Evolutionary conservation across 805 yeast genomes (phyloP), one percentile per base, ranked within the genome.

Genomic region (Pichia paraexigua): DNA sequence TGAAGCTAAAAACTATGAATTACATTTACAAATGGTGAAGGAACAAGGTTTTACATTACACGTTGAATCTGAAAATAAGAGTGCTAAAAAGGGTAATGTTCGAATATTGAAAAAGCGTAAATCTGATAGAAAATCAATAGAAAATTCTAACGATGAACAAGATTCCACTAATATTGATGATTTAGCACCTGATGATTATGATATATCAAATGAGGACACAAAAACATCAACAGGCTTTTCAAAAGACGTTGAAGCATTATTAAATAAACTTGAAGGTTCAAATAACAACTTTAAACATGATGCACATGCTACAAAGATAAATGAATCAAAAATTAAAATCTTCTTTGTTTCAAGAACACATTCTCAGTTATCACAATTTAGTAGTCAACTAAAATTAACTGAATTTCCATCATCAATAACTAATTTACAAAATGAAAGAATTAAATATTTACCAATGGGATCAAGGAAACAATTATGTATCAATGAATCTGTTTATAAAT

Each of bases 381-480:
- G 89, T 0, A 76, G 79, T 17, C 97, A 92, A 58, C 66, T 91
- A 40, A 63, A 72, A 43, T 60, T 85, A 24, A 80, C 95, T 0
- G 55, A 68, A 0, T 83, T 88, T 51, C 84, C 85, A 2, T 76
- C 95, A 0, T 77, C 90, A 0, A 71, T 82, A 50, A 67, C 60
- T 58, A 50, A 62, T 2, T 41, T 68, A 0, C 10, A 28, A 4
- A 53, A 59, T 0, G 94, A 85, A 63, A 71, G 79, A 46, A 70
- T 78, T 6, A 87, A 88, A 60, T 85, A 78, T 58, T 59, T 85
- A 7, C 84, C 97, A 0, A 60, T 91, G 28, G 96, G 88, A 0
- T 88, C 97, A 0, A 76, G 97, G 50, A 85, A 83, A 63, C 97
- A 90, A 58, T 71, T 89, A 1, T 91, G 98, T 61, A 79, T 91